Conservation (phyloP, 495 filamentous ascomycete genomes). For the Aspergillus heteromorphus region DNA sequence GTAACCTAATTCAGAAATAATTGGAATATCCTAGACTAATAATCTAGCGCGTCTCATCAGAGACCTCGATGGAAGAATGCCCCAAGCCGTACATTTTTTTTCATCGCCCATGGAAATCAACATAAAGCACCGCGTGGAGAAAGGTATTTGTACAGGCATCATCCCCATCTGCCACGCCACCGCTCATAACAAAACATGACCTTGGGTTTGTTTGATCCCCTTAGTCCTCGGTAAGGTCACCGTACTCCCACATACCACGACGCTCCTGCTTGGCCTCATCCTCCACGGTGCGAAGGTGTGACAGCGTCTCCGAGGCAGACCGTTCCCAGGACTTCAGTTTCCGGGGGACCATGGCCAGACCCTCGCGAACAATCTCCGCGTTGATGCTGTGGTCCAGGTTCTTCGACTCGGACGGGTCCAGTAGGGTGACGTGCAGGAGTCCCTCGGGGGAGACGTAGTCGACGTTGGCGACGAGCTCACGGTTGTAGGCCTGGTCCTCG, state of each 20-base stretch:
- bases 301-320: slow-evolving; percentile 64
- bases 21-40: slow-evolving; percentile 1
- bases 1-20: background rate
- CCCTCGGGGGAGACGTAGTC: slow-evolving; percentile 76
- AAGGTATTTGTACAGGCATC: slow-evolving; percentile 12
- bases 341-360: slow-evolving; percentile 79
- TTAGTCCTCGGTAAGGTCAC: slow-evolving; percentile 86
- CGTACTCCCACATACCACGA: slow-evolving; percentile 95
- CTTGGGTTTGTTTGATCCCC: too few species aligned
- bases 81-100: background rate
- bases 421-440: slow-evolving; percentile 74
- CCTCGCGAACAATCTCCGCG: slow-evolving; percentile 73
- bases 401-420: slow-evolving; percentile 61
- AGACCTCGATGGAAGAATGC: background rate
- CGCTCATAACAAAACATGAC: slow-evolving; percentile 2
- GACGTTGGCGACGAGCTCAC: slow-evolving; percentile 81
- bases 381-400: slow-evolving; percentile 74
- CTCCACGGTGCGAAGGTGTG: slow-evolving; percentile 59
- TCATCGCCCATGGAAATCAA: background rate
- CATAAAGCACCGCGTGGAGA: slow-evolving; percentile 2
- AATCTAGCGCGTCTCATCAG: background rate
- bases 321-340: slow-evolving; percentile 90
- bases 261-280: slow-evolving; percentile 68
- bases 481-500: slow-evolving; percentile 57
- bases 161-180: background rate